Conservation (phyloP, 106 monocot genomes). For the Hemerocallis citrina region DNA sequence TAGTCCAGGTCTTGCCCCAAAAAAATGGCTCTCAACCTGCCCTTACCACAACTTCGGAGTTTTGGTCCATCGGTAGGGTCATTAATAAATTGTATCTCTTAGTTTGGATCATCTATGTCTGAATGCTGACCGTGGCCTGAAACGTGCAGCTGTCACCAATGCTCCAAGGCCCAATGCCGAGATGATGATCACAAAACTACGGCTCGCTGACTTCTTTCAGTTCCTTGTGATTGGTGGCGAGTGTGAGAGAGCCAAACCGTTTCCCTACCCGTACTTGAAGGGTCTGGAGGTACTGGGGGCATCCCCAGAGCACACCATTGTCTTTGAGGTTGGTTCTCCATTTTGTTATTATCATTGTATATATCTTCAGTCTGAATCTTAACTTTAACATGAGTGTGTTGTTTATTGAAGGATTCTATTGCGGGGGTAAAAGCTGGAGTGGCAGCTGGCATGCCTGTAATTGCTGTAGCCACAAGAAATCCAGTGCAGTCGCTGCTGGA, state of each 20-base stretch:
- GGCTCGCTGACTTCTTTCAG: conserved; percentile 72
- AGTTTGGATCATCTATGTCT: too few relatives aligned
- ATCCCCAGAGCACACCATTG: conserved; percentile 48
- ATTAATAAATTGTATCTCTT: conserved; percentile 21
- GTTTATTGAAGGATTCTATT: too few relatives aligned
- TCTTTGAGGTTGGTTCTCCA: conserved; percentile 51
- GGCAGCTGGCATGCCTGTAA: too few relatives aligned
- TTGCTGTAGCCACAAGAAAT: too few relatives aligned
- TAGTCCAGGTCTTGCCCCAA: too few relatives aligned
- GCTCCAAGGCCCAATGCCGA: conserved; percentile 80
- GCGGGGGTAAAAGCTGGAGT: too few relatives aligned
- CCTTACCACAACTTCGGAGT: conserved; percentile 28
- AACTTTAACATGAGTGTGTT: not conserved
- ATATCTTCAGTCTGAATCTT: too few relatives aligned
- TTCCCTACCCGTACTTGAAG: conserved; percentile 70
- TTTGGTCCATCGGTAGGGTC: conserved; percentile 39
- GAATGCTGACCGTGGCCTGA: conserved; percentile 43
- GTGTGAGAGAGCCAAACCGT: conserved; percentile 67
- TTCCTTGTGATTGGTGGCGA: conserved; percentile 56
- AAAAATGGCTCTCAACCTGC: too few relatives aligned
- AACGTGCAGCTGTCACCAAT: conserved; percentile 80
- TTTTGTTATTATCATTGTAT: too few relatives aligned
- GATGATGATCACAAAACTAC: conserved; percentile 67
- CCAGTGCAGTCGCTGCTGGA: conserved; percentile 10
- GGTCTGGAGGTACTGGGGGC: conserved; percentile 43